Percentiles rank a stretch among this genome's conserved stretches.
Conservation (phyloP, 179 eudicot genomes). For the Amaranthus tricolor region DNA sequence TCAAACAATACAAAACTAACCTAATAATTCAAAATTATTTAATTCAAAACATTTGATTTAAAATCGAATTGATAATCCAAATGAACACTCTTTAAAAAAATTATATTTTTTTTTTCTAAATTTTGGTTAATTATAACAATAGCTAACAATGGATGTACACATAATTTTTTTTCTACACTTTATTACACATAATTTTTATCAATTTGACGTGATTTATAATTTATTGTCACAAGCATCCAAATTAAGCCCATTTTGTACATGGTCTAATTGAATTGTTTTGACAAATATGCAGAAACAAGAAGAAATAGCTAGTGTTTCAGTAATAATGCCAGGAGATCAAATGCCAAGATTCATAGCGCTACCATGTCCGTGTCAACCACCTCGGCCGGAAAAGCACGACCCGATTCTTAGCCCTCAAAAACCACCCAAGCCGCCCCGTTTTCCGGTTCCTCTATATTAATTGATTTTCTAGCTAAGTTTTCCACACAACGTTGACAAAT, state of each 20-base stretch:
- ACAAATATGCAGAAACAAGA: constrained; percentile 25
- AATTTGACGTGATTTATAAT: background rate
- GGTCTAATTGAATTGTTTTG: background rate
- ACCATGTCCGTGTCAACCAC: constrained; percentile 78
- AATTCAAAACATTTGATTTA: too few species aligned
- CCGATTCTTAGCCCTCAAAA: constrained; percentile 32
- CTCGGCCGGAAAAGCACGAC: constrained; percentile 26
- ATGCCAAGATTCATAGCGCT: constrained; percentile 72
- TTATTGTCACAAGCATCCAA: background rate
- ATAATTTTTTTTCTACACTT: too few species aligned
- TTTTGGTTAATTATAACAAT: too few species aligned
- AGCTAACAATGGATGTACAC: too few species aligned
- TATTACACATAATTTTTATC: too few species aligned
- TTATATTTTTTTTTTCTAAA: too few species aligned
- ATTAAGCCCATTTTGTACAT: background rate
- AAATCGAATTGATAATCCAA: too few species aligned
- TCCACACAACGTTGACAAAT: background rate
- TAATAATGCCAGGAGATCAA: constrained; percentile 80
- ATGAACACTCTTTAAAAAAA: too few species aligned
- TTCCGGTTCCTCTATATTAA: constrained; percentile 49
- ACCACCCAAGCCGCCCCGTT: constrained; percentile 51
- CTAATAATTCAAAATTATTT: too few species aligned
- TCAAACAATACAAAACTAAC: too few species aligned
- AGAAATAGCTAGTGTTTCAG: constrained; percentile 56
- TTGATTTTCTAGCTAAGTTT: background rate